phyloP scores from a whole-genome alignment of 2,329 filamentous ascomycete species.

The Fusarium pseudoanthophilum region DNA sequence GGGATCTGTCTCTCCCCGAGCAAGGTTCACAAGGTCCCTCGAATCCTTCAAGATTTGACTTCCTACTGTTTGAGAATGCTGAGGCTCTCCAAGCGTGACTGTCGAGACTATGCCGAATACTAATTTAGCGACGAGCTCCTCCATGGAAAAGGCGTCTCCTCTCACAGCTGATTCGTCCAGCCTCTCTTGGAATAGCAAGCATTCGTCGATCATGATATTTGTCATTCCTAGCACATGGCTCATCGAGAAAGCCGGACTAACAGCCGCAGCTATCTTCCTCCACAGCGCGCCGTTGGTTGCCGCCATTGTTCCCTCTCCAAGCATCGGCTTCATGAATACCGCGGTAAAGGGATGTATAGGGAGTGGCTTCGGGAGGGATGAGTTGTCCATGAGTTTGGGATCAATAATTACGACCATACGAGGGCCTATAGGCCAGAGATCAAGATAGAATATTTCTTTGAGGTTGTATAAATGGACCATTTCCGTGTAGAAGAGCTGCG shows the following conservation, averaged over 20 bases:
- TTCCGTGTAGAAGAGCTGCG: slow-evolving; percentile 22
- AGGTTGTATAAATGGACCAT: slow-evolving; percentile 7
- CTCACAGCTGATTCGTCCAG: not conserved
- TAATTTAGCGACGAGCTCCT: not conserved
- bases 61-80: slow-evolving; percentile 7
- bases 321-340: not conserved
- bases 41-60: slow-evolving; percentile 8
- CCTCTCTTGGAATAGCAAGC: not conserved
- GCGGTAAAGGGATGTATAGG: slow-evolving; percentile 3
- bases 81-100: not conserved
- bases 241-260: slow-evolving; percentile 17
- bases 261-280: not conserved
- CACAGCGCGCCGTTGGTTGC: not conserved
- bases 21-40: slow-evolving; percentile 12
- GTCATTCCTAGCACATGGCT: not conserved
- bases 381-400: slow-evolving; percentile 10
- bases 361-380: not conserved
- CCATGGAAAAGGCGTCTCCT: slow-evolving; percentile 22
- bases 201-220: slow-evolving; percentile 11
- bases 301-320: not conserved
- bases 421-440: slow-evolving; percentile 19
- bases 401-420: not conserved
- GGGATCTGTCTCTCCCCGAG: not conserved
- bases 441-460: slow-evolving; percentile 22
- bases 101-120: slow-evolving; percentile 3